A percentile compares a stretch with the other conserved stretches of the same genome.
These are phyloP conservation scores for Pythium dissimile DNA, from an alignment of 352 stramenopile species.

Conservation along the genomic window DNA sequence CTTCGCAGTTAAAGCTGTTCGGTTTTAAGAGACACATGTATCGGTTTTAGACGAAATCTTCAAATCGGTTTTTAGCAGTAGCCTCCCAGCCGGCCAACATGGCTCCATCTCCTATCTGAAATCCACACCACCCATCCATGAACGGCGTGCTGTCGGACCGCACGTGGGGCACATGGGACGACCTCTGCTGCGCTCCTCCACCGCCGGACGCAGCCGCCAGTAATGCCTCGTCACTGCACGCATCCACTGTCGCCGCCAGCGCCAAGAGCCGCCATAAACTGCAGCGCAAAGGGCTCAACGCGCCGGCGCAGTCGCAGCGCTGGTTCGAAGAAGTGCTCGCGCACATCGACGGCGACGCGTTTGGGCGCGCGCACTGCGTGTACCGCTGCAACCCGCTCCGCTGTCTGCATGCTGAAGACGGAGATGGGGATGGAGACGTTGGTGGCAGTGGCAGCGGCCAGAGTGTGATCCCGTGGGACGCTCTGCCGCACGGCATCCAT, in stretches of 20 bases:
- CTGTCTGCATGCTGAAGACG: slow-evolving; percentile 26
- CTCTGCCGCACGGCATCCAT: slow-evolving; percentile 63
- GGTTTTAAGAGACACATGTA: too few relatives aligned
- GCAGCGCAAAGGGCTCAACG: slow-evolving; percentile 39
- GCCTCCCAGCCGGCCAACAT: too few relatives aligned
- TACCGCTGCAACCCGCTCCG: slow-evolving; percentile 67
- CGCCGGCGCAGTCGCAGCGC: slow-evolving; percentile 42
- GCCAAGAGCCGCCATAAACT: slow-evolving; percentile 51
- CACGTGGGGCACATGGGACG: slow-evolving; percentile 80
- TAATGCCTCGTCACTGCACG: neutral
- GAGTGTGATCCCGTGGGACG: slow-evolving; percentile 53
- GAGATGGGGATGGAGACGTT: neutral
- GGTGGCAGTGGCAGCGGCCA: too few relatives aligned
- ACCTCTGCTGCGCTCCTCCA: neutral
- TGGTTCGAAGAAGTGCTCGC: slow-evolving; percentile 78
- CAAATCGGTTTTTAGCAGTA: too few relatives aligned
- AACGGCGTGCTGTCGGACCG: slow-evolving; percentile 64
- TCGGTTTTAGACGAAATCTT: too few relatives aligned
- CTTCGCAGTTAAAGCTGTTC: too few relatives aligned
- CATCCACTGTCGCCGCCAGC: neutral
- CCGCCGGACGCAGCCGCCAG: too few relatives aligned
- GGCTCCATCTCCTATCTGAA: too few relatives aligned
- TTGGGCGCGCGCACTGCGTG: slow-evolving; percentile 26
- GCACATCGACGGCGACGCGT: slow-evolving; percentile 40
- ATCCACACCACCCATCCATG: too few relatives aligned